phyloP scores from a whole-genome alignment of 2,329 filamentous ascomycete genomes.

The Aspergillus sojae region DNA sequence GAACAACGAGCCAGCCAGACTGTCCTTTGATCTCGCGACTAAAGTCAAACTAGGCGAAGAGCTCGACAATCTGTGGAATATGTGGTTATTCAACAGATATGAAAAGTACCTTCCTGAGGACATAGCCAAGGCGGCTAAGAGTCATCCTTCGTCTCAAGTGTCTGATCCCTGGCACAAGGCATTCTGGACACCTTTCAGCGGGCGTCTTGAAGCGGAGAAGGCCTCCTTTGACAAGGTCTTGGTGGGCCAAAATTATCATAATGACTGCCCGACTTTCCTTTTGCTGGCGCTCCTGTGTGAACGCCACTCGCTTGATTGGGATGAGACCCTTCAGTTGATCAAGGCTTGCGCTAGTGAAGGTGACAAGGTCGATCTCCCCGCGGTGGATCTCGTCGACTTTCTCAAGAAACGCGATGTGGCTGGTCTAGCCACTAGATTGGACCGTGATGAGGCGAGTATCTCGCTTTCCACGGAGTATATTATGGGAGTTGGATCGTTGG shows the following conservation, averaged over 20 bases:
- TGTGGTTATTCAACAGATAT: conserved; percentile 15
- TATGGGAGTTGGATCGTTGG: conserved; percentile 14
- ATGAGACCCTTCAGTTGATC: conserved; percentile 17
- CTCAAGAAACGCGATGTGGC: conserved; percentile 8
- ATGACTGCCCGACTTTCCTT: conserved; percentile 15
- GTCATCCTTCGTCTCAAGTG: conserved; percentile 6
- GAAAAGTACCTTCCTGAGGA: conserved; percentile 13
- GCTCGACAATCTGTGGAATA: conserved; percentile 16
- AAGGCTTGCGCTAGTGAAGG: conserved; percentile 2
- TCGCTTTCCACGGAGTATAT: conserved; percentile 17
- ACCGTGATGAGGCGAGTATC: conserved; percentile 14
- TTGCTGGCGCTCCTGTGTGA: conserved; percentile 16
- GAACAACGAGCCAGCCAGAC: not conserved
- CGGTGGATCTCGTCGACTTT: conserved; percentile 12
- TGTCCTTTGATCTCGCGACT: conserved; percentile 18
- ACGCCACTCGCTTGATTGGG: conserved; percentile 18
- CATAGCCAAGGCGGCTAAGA: not conserved
- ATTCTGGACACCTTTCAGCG: conserved; percentile 18
- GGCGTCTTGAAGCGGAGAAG: conserved; percentile 15
- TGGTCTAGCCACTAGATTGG: conserved; percentile 11
- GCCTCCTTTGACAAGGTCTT: conserved; percentile 12
- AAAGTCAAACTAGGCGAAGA: conserved; percentile 20
- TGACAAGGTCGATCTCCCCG: conserved; percentile 5
- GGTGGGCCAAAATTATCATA: conserved; percentile 6
- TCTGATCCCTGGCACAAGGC: conserved; percentile 16